Conservation (phyloP, 345 rosid genomes). For the Eucalyptus cloeziana region DNA sequence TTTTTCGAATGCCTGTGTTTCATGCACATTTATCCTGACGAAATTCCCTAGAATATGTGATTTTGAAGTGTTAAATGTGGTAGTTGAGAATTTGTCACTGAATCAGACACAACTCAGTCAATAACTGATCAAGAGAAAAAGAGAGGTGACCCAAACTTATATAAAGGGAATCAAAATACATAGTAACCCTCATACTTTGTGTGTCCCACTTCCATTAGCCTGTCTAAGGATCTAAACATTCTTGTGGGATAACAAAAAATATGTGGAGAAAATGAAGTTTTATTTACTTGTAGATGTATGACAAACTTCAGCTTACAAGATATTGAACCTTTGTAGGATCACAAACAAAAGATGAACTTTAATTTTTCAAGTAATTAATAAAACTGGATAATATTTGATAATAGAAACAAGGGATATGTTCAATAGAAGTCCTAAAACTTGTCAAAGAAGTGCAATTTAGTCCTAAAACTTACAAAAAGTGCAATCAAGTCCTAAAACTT, state of each 20-base stretch:
- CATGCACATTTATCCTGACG: background rate
- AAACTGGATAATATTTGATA: background rate
- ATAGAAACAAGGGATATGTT: background rate
- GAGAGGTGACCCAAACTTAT: background rate
- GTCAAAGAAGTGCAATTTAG: too few relatives aligned
- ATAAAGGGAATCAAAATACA: background rate
- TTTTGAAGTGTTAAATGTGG: background rate
- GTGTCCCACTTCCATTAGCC: background rate
- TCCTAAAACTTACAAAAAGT: too few relatives aligned
- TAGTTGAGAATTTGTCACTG: background rate
- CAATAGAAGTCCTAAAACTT: too few relatives aligned
- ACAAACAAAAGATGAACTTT: background rate
- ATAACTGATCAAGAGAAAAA: background rate
- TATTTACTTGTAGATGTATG: background rate
- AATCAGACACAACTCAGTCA: background rate
- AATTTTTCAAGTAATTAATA: background rate
- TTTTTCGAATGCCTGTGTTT: background rate
- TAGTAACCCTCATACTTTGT: background rate
- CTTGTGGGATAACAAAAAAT: background rate
- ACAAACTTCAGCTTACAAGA: background rate
- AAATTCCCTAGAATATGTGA: background rate
- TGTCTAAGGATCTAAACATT: background rate
- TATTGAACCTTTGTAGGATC: background rate
- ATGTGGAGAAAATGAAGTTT: background rate
- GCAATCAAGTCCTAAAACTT: too few relatives aligned